Evolutionary conservation across 1,284 basidiomycete species (phyloP).

Genomic region (Apiotrichum montevideense): DNA sequence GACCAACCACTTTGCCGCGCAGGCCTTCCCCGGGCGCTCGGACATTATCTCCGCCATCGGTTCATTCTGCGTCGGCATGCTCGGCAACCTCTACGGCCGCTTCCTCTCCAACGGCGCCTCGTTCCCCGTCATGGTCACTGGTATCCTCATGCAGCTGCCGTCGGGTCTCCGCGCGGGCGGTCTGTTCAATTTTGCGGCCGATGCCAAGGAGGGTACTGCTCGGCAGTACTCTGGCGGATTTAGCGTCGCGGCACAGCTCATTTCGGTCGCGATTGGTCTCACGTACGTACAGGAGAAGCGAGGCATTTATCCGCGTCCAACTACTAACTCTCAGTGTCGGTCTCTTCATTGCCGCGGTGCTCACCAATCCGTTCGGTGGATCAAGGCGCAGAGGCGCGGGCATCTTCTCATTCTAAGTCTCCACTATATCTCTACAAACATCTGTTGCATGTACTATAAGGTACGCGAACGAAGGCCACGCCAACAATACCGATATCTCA

Average conservation of each 20-base stretch:
- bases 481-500: too few species aligned
- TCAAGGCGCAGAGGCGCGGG: slow-evolving; percentile 46
- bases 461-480: too few species aligned
- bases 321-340: slow-evolving; percentile 56
- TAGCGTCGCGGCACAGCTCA: slow-evolving; percentile 47
- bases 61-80: slow-evolving; percentile 72
- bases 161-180: slow-evolving; percentile 56
- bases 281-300: slow-evolving; percentile 29
- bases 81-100: slow-evolving; percentile 76
- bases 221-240: slow-evolving; percentile 50
- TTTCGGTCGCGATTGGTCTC: slow-evolving; percentile 50
- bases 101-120: slow-evolving; percentile 47
- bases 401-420: slow-evolving; percentile 45
- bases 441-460: too few species aligned
- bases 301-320: slow-evolving; percentile 35
- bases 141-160: slow-evolving; percentile 80
- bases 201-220: slow-evolving; percentile 5
- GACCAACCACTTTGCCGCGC: slow-evolving; percentile 65
- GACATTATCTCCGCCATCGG: slow-evolving; percentile 70
- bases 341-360: slow-evolving; percentile 52
- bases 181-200: slow-evolving; percentile 5
- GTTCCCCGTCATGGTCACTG: slow-evolving; percentile 52
- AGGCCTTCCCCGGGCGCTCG: slow-evolving; percentile 61
- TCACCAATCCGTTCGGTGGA: slow-evolving; percentile 51
- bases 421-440: too few species aligned